Evolutionary conservation across 768 basidiomycete species (phyloP).

Genomic region (Lactarius sp.): DNA sequence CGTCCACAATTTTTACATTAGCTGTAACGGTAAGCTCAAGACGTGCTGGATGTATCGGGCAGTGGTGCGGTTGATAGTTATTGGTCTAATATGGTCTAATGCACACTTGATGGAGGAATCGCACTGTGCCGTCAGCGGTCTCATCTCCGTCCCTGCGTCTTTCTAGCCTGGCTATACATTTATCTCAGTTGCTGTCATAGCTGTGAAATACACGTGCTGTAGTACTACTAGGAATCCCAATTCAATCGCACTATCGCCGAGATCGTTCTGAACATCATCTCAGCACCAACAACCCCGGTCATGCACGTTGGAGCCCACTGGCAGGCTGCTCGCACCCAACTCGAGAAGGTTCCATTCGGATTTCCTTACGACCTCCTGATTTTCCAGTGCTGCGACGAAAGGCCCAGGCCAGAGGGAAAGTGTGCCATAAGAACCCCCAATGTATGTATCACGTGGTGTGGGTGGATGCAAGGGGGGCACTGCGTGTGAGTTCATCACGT

Average conservation of each 20-base stretch:
- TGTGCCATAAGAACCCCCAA: conserved; percentile 41
- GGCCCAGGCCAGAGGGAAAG: conserved; percentile 70
- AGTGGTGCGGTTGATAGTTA: conserved; percentile 56
- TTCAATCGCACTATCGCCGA: conserved; percentile 56
- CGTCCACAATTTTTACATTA: too few relatives aligned
- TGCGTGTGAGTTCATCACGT: conserved; percentile 20
- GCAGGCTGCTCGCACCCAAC: conserved; percentile 47
- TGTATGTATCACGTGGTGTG: conserved; percentile 49
- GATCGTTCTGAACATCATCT: conserved; percentile 61
- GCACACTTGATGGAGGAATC: conserved; percentile 52
- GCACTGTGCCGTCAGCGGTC: conserved; percentile 46
- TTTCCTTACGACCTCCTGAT: conserved; percentile 54
- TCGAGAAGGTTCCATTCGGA: conserved; percentile 57
- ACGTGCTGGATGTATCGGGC: conserved; percentile 68
- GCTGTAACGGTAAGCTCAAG: too few relatives aligned
- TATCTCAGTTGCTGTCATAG: conserved; percentile 7
- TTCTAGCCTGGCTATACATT: conserved; percentile 57
- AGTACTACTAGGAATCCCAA: conserved; percentile 60
- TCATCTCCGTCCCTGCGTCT: conserved; percentile 66
- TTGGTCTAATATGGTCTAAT: too few relatives aligned
- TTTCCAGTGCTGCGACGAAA: conserved; percentile 60
- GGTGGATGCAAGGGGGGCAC: conserved; percentile 55
- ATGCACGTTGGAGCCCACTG: conserved; percentile 25
- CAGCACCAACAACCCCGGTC: conserved; percentile 45
- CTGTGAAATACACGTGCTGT: conserved; percentile 8